Evolutionary conservation across 371 early-diverging fungal species (phyloP).

Genomic region (Coemansia sp.): DNA sequence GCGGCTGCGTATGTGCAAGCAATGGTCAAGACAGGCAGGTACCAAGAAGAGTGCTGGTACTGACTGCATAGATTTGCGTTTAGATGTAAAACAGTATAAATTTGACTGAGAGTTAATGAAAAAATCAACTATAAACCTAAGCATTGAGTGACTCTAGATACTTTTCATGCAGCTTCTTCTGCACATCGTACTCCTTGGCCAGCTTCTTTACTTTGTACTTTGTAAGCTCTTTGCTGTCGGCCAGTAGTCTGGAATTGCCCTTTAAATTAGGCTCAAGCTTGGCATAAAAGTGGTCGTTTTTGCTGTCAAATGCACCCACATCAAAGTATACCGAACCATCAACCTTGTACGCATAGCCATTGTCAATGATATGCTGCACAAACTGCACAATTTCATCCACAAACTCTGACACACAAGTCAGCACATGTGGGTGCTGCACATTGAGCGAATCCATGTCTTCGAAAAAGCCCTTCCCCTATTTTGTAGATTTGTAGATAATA

Average conservation of each 20-base stretch:
- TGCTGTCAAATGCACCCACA: conserved; percentile 81
- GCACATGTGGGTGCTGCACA: conserved; percentile 85
- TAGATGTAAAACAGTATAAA: too few relatives aligned
- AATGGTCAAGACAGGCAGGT: conserved; percentile 68
- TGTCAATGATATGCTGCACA: conserved; percentile 88
- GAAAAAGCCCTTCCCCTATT: conserved; percentile 89
- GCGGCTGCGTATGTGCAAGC: conserved; percentile 61
- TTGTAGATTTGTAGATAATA: too few relatives aligned
- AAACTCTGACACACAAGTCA: conserved; percentile 98
- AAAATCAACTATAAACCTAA: conserved; percentile 37
- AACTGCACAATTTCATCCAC: conserved; percentile 92
- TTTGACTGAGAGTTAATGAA: too few relatives aligned
- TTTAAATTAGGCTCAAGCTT: conserved; percentile 90
- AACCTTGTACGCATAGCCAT: conserved; percentile 93
- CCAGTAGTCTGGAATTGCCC: conserved; percentile 73
- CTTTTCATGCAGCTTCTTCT: conserved; percentile 83
- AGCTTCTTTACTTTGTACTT: conserved; percentile 85
- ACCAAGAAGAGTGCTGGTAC: conserved; percentile 88
- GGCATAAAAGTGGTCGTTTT: conserved; percentile 81
- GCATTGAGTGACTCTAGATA: conserved; percentile 57
- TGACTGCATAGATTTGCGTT: conserved; percentile 52
- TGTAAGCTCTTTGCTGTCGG: conserved; percentile 88
- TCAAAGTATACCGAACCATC: conserved; percentile 99
- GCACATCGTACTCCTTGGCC: conserved; percentile 78
- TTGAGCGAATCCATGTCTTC: conserved; percentile 93